A percentile compares a stretch with the other conserved stretches of the same genome.
Evolutionary conservation across 148 eudicot species (phyloP).

Genomic region (Simmondsia chinensis): DNA sequence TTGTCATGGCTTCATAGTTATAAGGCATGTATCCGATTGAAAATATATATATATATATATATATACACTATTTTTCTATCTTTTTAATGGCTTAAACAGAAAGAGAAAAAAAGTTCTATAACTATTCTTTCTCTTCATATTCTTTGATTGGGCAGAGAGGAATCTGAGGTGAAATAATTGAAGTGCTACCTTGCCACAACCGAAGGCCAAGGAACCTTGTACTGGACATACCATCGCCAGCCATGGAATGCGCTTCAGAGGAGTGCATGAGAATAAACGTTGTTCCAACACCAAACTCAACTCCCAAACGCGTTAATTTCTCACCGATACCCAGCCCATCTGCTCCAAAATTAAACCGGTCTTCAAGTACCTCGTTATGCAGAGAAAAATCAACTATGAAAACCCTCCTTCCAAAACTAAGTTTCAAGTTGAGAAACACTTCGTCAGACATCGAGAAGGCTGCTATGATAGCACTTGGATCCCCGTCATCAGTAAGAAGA

Average conservation of each 20-base stretch:
- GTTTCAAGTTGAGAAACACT: conserved; percentile 59
- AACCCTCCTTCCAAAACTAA: conserved; percentile 70
- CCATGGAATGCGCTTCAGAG: conserved; percentile 23
- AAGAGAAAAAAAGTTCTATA: too few species aligned
- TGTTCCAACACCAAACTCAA: conserved; percentile 44
- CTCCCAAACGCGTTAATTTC: conserved; percentile 66
- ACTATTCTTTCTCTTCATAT: too few species aligned
- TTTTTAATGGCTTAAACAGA: too few species aligned
- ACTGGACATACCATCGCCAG: conserved; percentile 41
- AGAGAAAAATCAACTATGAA: conserved; percentile 52
- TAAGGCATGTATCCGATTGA: too few species aligned
- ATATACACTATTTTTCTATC: too few species aligned
- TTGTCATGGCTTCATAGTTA: too few species aligned
- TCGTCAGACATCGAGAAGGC: conserved; percentile 65
- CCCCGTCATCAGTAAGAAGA: conserved; percentile 36
- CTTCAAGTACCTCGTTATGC: conserved; percentile 31
- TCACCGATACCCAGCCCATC: conserved; percentile 65
- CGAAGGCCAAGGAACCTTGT: conserved; percentile 23
- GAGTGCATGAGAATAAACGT: conserved; percentile 52
- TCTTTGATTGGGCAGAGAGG: conserved; percentile 30
- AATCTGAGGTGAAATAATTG: conserved; percentile 58
- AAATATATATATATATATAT: too few species aligned
- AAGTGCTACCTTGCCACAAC: conserved; percentile 32
- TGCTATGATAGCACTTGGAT: conserved; percentile 52
- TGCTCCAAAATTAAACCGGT: conserved; percentile 19